Conservation (phyloP, 176 grass and related monocot species). For the Ensete ventricosum region DNA sequence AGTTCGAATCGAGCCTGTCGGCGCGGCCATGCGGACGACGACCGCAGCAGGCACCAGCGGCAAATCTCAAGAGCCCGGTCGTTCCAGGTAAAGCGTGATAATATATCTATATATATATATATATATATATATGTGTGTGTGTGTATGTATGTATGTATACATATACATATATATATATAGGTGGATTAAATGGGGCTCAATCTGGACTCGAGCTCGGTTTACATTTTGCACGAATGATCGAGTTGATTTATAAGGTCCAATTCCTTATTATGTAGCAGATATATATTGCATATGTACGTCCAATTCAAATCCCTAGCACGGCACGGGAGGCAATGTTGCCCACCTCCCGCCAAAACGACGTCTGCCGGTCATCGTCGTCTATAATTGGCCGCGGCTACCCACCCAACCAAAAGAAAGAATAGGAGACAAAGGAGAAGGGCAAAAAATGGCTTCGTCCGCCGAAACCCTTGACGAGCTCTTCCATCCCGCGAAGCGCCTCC, state of each 20-base stretch:
- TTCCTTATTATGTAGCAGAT: too few species aligned
- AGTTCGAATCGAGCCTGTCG: conserved; percentile 28
- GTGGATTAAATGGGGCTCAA: too few species aligned
- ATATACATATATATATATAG: too few species aligned
- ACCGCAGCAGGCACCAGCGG: background rate
- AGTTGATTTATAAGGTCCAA: too few species aligned
- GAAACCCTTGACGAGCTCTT: conserved; percentile 58
- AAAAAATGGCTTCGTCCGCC: conserved; percentile 39
- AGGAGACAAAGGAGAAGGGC: conserved; percentile 1
- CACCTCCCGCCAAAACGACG: conserved; percentile 27
- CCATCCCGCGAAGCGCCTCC: conserved; percentile 71
- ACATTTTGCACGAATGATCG: too few species aligned
- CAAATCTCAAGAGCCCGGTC: conserved; percentile 4
- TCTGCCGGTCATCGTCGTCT: background rate
- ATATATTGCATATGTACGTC: too few species aligned
- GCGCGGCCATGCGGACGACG: background rate
- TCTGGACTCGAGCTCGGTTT: too few species aligned
- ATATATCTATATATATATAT: too few species aligned
- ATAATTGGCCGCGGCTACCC: background rate
- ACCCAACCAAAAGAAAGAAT: background rate
- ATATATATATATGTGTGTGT: too few species aligned
- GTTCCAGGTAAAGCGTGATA: too few species aligned
- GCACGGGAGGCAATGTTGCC: background rate
- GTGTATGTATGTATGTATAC: too few species aligned
- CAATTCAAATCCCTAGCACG: background rate